A percentile compares a stretch with the other conserved stretches of the same genome.
phyloP scores from a whole-genome alignment of 1,284 basidiomycete species.

The Megacollybia platyphylla region DNA sequence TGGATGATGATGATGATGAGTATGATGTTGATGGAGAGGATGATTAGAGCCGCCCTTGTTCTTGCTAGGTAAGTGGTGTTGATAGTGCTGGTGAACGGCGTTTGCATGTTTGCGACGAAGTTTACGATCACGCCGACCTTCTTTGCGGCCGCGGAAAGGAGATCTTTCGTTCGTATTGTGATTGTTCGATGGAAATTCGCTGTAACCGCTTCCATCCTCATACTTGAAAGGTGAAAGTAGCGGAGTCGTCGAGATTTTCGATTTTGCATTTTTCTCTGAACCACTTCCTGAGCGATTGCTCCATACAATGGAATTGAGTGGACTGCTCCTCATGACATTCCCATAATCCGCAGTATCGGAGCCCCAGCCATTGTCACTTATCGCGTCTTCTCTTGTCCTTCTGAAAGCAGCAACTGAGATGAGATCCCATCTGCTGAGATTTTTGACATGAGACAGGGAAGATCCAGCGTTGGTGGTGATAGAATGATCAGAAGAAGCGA shows the following conservation, averaged over 20 bases:
- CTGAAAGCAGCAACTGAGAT: constrained; percentile 66
- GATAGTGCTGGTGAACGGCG: constrained; percentile 18
- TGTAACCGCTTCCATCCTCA: constrained; percentile 19
- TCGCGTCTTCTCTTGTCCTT: constrained; percentile 37
- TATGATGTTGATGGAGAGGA: constrained; percentile 23
- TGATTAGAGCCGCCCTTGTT: constrained; percentile 19
- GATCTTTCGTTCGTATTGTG: constrained; percentile 21
- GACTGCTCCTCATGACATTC: constrained; percentile 38
- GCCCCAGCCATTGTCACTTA: constrained; percentile 21
- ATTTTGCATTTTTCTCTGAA: constrained; percentile 12
- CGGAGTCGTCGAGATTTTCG: constrained; percentile 27
- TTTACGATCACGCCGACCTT: constrained; percentile 49
- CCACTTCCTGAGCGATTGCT: constrained; percentile 22
- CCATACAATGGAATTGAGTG: constrained; percentile 45
- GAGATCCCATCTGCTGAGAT: constrained; percentile 57
- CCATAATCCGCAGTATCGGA: constrained; percentile 25
- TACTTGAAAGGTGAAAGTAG: constrained; percentile 32
- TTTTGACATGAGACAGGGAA: constrained; percentile 19
- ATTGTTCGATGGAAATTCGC: constrained; percentile 39
- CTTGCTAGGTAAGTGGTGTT: constrained; percentile 19
- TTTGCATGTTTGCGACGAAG: constrained; percentile 43
- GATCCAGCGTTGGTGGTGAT: constrained; percentile 1
- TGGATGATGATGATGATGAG: constrained; percentile 50
- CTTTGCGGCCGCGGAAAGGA: constrained; percentile 36
- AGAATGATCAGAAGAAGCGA: constrained; percentile 8